Evolutionary conservation across 306 rosid species (phyloP).

Genomic region (Cucurbita argyrosperma): DNA sequence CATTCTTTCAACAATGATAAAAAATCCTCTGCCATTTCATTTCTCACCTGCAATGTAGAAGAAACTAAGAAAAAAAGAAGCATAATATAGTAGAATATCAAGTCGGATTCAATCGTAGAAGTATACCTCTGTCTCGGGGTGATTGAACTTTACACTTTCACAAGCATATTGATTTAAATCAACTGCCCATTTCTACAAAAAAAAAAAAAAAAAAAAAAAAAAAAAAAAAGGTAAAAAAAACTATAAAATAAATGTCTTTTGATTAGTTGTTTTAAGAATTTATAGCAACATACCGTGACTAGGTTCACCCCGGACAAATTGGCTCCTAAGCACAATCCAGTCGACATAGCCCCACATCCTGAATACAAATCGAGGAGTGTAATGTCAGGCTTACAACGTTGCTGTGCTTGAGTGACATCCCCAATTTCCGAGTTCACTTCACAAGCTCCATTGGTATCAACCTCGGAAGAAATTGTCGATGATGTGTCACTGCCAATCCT

Average conservation of each 20-base stretch:
- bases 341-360: constrained; percentile 94
- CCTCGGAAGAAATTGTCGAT: constrained; percentile 60
- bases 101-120: not conserved
- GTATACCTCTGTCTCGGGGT: constrained; percentile 59
- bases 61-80: not conserved
- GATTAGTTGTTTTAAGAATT: not conserved
- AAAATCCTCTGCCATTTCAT: constrained; percentile 61
- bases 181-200: constrained; percentile 67
- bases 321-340: constrained; percentile 74
- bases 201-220: not conserved
- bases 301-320: constrained; percentile 37
- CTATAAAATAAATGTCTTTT: not conserved
- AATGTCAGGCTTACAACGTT: constrained; percentile 19
- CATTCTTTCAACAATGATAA: constrained; percentile 44
- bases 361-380: constrained; percentile 51
- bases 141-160: constrained; percentile 45
- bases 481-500: constrained; percentile 33
- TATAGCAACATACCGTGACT: constrained; percentile 41
- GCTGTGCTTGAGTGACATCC: constrained; percentile 2
- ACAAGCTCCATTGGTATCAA: constrained; percentile 14
- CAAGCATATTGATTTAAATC: constrained; percentile 53
- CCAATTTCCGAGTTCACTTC: constrained; percentile 19
- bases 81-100: not conserved
- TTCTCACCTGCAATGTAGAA: constrained; percentile 44
- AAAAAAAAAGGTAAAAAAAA: not conserved